Percentiles rank a stretch among this genome's conserved stretches.
Evolutionary conservation across 2,329 filamentous ascomycete genomes (phyloP).

Genomic region (Capronia coronata): DNA sequence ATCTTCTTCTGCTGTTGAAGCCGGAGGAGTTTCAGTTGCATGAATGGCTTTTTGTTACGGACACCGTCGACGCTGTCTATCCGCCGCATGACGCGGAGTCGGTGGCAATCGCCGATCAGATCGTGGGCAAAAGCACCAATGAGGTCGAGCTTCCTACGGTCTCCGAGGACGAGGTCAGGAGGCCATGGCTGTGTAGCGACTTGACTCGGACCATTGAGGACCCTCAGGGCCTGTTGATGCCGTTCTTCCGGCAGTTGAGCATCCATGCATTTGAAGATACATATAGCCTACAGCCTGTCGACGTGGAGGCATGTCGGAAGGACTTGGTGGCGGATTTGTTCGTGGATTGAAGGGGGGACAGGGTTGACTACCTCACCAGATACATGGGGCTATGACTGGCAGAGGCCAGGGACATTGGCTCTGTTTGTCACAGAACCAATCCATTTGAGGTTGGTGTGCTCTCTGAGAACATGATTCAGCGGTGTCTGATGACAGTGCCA

Average conservation of each 20-base stretch:
- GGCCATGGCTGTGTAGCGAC: constrained; percentile 40
- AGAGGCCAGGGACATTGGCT: no score
- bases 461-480: no score
- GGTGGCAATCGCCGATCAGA: constrained; percentile 65
- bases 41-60: constrained; percentile 95
- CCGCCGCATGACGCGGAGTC: constrained; percentile 63
- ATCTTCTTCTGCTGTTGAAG: constrained; percentile 74
- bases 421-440: no score
- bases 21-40: constrained; percentile 98
- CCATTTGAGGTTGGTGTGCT: no score
- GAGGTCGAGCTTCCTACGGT: constrained; percentile 20
- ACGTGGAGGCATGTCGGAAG: constrained; percentile 58
- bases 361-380: no score
- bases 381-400: no score
- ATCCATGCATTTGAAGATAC: constrained; percentile 90
- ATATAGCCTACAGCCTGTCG: constrained; percentile 71
- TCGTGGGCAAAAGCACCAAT: constrained; percentile 10
- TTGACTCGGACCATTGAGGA: constrained; percentile 54
- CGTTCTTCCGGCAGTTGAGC: constrained; percentile 86
- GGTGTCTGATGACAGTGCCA: no score
- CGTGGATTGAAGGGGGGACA: constrained; percentile 52
- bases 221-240: constrained; percentile 69
- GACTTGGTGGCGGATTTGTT: constrained; percentile 68
- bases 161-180: constrained; percentile 31
- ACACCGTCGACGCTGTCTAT: constrained; percentile 94